Evolutionary conservation across 345 rosid genomes (phyloP), one percentile per base, ranked within the genome.

Genomic region (Linum trigynum): DNA sequence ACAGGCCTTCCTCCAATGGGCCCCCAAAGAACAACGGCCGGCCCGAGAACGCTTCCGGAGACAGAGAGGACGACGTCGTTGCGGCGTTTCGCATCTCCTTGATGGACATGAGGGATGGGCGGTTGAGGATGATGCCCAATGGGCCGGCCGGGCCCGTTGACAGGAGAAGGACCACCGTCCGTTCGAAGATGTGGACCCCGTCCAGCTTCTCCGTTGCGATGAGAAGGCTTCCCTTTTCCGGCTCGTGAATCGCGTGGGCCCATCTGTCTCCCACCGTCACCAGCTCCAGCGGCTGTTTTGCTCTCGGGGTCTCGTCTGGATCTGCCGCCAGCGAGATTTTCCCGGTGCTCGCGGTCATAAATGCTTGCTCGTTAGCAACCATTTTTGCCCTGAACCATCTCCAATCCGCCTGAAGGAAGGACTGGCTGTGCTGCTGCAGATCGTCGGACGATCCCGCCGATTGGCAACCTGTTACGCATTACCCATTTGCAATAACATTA

Each of bases 301-400:
- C 2, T 57, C 23, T 16, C 10, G 36, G 9, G 38, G 4, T 57
- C 3, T 40, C 75, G 61, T 80, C 79, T 14, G 12, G 45, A 38
- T 73, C 72, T 57, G 67, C 65, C 2, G 61, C 74, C 5, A 67
- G 32, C 32, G 1, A 23, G 32, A 0, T 23, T 23, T 45, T 43
- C 79, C 90, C 1, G 66, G 90, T 55, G 78, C 74, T 38, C 65
- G 64, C 57, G 60, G 43, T 4, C 79, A 63, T 37, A 85, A 77
- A 5, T 78, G 63, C 61, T 70, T 74, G 69, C 55, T 87, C 95
- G 17, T 68, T 75, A 0, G 85, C 89, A 4, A 92, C 97, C 10
- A 90, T 69, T 61, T 84, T 81, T 53, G 98, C 98, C 63, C 97
- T 80, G 63, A 87, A 86, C 14, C 84, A 76, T 50, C 92, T 78